Conservation (phyloP, 352 stramenopile species). For the Phytophthora kernoviae region DNA sequence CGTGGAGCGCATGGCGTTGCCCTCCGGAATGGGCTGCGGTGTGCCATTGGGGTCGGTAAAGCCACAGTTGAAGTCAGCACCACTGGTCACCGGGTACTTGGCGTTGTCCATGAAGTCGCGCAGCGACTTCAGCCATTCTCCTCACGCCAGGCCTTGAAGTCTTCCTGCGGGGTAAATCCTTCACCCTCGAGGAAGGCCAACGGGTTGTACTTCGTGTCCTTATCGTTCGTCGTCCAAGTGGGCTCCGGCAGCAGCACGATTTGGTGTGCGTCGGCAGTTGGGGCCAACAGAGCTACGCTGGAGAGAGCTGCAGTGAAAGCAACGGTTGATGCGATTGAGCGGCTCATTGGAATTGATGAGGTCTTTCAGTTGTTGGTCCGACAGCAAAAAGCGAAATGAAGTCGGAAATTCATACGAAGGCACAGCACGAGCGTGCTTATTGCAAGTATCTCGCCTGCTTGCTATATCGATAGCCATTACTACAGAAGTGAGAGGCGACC, state of each 20-base stretch:
- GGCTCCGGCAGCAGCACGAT: conserved; percentile 37
- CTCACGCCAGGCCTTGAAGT: conserved; percentile 39
- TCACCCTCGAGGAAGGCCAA: conserved; percentile 54
- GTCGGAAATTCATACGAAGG: not conserved
- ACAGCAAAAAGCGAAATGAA: conserved; percentile 25
- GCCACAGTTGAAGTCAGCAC: conserved; percentile 38
- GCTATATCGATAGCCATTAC: not conserved
- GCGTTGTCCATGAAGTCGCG: conserved; percentile 48
- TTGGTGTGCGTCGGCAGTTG: conserved; percentile 35
- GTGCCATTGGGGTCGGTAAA: conserved; percentile 32
- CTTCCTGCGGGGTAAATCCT: conserved; percentile 39
- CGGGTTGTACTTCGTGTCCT: conserved; percentile 44
- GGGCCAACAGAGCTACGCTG: conserved; percentile 22
- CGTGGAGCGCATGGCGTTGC: conserved; percentile 30
- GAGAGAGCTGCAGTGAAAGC: conserved; percentile 22
- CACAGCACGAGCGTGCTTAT: not conserved
- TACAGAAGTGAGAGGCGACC: not conserved
- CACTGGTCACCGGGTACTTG: conserved; percentile 31
- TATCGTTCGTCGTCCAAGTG: conserved; percentile 31
- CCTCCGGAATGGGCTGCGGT: conserved; percentile 36
- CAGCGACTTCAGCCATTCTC: conserved; percentile 47
- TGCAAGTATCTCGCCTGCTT: not conserved
- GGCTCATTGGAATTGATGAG: conserved; percentile 2
- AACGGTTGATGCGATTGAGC: conserved; percentile 23
- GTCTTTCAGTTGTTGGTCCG: conserved; percentile 4